Evolutionary conservation across 2,329 filamentous ascomycete genomes (phyloP), one percentile per base, ranked within the genome.

Genomic region (Stagonosporopsis chrysanthemi): DNA sequence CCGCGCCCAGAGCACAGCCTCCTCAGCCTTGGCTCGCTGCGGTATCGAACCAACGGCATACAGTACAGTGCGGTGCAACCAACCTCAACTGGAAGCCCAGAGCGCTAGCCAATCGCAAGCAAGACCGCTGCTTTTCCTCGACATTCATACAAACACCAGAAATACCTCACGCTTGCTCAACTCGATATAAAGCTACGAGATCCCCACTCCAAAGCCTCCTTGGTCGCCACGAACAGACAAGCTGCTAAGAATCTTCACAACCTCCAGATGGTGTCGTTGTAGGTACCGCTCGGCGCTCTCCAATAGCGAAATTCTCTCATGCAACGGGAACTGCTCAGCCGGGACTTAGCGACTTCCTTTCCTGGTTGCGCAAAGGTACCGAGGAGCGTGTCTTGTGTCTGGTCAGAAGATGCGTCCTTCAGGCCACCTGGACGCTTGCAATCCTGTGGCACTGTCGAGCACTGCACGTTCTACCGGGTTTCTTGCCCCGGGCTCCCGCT

Each of bases 281-380:
- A 44, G 43, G 31, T 40, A 40, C 52, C 40, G 35, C 35, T 44
- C 35, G 29, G 48, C 36, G 39, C 35, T 41, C 33, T 49, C 54
- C 54, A 52, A 52, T 52, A 19, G 54, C 54, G 41, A 49, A 52
- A 48, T 39, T 52, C 38, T 23, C 54, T 57, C 54, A 52, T 50
- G 24, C 29, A 41, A 15, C 54, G 24, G 53, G 35, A 40, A 23
- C 33, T 33, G 29, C 45, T 49, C 52, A 33, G 28, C 36, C 46
- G 42, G 17, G 26, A 33, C 54, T 49, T 57, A 45, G 54, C 44
- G 43, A 52, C 54, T 57, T 47, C 54, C 54, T 44, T 26, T 43
- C 49, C 26, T 48, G 44, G 48, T 29, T 26, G 44, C n/a, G n/a
- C 42, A 47, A 17, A 47, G 39, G 31, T 28, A 43, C 39, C 48